phyloP scores from a whole-genome alignment of 1,284 basidiomycete genomes.

The Ustilago hordei region DNA sequence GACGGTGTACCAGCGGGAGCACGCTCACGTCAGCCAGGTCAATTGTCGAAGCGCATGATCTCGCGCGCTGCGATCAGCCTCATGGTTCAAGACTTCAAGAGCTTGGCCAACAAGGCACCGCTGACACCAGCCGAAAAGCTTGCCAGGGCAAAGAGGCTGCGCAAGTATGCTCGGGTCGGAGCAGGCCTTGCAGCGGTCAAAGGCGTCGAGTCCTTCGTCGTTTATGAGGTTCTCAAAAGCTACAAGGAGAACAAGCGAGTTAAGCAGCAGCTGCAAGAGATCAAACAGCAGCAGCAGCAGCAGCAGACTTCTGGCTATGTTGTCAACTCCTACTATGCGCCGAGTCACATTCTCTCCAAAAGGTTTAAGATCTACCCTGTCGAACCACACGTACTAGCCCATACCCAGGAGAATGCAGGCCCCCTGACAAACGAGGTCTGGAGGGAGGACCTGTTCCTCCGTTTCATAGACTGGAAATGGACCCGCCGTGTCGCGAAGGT shows the following conservation, averaged over 20 bases:
- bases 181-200: neutral
- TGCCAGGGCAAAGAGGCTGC: slow-evolving; percentile 8
- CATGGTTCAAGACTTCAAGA: slow-evolving; percentile 8
- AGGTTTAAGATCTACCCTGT: neutral
- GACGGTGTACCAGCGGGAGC: neutral
- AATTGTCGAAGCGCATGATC: neutral
- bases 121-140: slow-evolving; percentile 3
- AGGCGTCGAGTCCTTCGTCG: neutral
- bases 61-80: neutral
- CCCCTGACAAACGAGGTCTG: neutral
- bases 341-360: slow-evolving; percentile 2
- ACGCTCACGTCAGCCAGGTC: neutral
- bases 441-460: too few species aligned
- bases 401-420: too few species aligned
- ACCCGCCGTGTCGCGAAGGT: too few species aligned
- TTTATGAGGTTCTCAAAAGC: neutral
- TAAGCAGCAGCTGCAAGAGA: neutral
- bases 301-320: neutral
- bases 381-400: too few species aligned
- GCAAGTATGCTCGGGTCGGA: neutral
- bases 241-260: slow-evolving; percentile 9
- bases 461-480: too few species aligned
- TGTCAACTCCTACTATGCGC: neutral
- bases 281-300: neutral
- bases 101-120: neutral